Evolutionary conservation across 495 filamentous ascomycete genomes (phyloP).

Genomic region (Massariosphaeria phaeospora): DNA sequence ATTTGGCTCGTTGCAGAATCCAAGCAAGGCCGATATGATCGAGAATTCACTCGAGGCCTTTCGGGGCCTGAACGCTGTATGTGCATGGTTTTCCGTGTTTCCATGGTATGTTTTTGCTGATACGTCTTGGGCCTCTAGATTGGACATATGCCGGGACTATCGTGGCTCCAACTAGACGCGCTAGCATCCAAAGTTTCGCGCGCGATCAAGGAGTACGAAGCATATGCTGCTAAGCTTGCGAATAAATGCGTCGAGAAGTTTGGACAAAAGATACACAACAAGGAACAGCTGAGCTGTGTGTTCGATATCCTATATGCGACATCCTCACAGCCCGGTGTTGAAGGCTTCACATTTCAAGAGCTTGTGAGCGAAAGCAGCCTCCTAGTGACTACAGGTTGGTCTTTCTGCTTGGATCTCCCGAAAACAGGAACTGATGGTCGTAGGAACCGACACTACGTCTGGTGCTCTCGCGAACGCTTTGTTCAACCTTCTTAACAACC

Average conservation of each 20-base stretch:
- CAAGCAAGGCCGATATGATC: neutral
- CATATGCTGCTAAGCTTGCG: neutral
- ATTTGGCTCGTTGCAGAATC: neutral
- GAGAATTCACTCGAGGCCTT: neutral
- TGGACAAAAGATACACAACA: no score
- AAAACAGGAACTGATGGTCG: no score
- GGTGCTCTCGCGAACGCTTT: neutral
- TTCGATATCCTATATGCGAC: neutral
- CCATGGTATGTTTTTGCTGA: neutral
- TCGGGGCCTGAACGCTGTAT: neutral
- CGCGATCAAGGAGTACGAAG: neutral
- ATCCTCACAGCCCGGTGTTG: neutral
- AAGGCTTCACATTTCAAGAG: neutral
- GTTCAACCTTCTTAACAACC: neutral
- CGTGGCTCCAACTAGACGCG: neutral
- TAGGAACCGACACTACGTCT: conserved; percentile 7
- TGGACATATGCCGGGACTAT: neutral
- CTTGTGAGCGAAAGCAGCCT: neutral
- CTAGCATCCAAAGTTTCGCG: neutral
- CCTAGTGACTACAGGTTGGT: conserved; percentile 1
- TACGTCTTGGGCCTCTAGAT: neutral
- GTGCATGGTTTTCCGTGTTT: neutral
- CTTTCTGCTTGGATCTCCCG: no score
- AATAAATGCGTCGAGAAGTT: neutral
- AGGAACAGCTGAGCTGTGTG: neutral